Conservation (phyloP, 1,284 basidiomycete species). For the Gomphus bonarii region DNA sequence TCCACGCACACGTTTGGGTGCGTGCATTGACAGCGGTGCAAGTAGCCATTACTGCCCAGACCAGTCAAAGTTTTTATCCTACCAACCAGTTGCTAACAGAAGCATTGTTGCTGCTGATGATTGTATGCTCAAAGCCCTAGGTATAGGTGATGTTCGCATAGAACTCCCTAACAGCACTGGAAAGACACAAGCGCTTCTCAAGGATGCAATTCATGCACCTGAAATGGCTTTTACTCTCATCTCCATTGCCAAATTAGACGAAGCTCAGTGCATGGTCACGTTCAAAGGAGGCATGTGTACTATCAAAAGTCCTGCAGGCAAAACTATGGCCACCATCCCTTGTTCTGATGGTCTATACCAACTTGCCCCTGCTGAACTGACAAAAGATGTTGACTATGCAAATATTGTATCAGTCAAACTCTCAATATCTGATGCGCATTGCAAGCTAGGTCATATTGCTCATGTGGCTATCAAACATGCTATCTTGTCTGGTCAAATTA, state of each 20-base stretch:
- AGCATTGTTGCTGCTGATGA: too few species aligned
- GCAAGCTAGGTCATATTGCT: conserved; percentile 25
- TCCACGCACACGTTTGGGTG: too few species aligned
- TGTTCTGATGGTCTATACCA: not conserved
- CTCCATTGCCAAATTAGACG: not conserved
- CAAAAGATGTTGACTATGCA: not conserved
- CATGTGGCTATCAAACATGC: conserved; percentile 18
- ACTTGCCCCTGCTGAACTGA: not conserved
- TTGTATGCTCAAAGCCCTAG: too few species aligned
- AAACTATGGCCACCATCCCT: not conserved
- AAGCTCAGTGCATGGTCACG: not conserved
- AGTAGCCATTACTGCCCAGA: too few species aligned
- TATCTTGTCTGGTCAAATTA: not conserved
- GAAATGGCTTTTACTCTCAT: not conserved
- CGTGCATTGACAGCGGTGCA: too few species aligned
- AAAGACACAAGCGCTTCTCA: not conserved
- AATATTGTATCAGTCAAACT: not conserved
- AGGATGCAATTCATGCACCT: not conserved
- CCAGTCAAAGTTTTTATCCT: too few species aligned
- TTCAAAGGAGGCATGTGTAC: not conserved
- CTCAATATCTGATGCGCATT: not conserved
- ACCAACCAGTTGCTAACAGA: too few species aligned
- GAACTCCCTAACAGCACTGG: too few species aligned
- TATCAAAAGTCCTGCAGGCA: not conserved
- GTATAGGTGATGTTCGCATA: too few species aligned